Percentiles rank a stretch among this genome's conserved stretches.
Evolutionary conservation across 2,329 filamentous ascomycete species (phyloP).

Genomic region (Claviceps cyperi): DNA sequence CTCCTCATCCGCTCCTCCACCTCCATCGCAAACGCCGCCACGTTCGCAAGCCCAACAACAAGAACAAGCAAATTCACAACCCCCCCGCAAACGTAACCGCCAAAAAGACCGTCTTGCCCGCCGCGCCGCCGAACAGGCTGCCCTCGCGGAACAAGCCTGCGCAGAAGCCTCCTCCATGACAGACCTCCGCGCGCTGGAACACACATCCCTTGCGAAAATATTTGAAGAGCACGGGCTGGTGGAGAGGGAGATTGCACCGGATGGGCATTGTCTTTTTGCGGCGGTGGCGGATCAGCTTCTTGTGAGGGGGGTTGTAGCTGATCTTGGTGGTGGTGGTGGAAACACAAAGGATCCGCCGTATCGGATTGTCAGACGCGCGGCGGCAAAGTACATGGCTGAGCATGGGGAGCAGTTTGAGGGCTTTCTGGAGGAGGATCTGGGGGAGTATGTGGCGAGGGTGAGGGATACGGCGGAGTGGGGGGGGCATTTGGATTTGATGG

Average conservation of each 20-base stretch:
- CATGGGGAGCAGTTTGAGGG: conserved; percentile 71
- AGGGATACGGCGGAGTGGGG: conserved; percentile 89
- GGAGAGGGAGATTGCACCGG: conserved; percentile 70
- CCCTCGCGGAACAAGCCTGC: conserved; percentile 50
- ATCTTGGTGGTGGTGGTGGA: conserved; percentile 8
- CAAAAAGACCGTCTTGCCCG: conserved; percentile 85
- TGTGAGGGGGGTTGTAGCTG: neutral
- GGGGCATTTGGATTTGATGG: conserved; percentile 77
- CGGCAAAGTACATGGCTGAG: conserved; percentile 61
- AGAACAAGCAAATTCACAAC: neutral
- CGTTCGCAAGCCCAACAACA: no score
- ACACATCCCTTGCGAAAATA: conserved; percentile 51
- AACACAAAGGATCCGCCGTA: conserved; percentile 31
- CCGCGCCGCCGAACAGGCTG: conserved; percentile 72
- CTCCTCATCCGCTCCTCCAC: no score
- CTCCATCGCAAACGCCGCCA: no score
- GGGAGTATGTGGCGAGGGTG: conserved; percentile 60
- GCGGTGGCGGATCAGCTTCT: conserved; percentile 27
- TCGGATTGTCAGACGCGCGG: conserved; percentile 50
- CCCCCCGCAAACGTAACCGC: conserved; percentile 64
- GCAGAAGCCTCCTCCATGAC: conserved; percentile 62
- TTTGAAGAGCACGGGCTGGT: conserved; percentile 50
- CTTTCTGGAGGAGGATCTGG: conserved; percentile 72
- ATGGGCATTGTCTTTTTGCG: conserved; percentile 91
- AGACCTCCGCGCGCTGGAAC: conserved; percentile 57